Conservation (phyloP, 768 basidiomycete genomes). For the Kwoniella bestiolae region DNA sequence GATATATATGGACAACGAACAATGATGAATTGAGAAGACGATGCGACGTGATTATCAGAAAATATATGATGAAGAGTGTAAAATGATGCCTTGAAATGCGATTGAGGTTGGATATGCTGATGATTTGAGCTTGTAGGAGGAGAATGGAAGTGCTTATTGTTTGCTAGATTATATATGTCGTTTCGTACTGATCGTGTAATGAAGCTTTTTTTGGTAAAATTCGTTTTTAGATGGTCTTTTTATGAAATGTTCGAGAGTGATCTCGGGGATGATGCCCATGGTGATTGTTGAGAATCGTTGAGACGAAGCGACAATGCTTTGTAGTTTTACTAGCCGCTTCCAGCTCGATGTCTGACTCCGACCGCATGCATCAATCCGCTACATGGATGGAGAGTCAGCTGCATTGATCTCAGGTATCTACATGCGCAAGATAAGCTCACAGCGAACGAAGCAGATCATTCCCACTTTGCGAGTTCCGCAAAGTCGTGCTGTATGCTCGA, state of each 20-base stretch:
- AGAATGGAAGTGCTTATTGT: no score
- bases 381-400: neutral
- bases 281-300: no score
- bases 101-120: neutral
- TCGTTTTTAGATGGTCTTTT: neutral
- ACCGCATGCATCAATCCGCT: slow-evolving; percentile 28
- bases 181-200: no score
- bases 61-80: no score
- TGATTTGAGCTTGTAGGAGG: no score
- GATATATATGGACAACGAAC: neutral
- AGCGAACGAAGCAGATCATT: slow-evolving; percentile 53
- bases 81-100: neutral
- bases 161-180: no score
- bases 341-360: slow-evolving; percentile 22
- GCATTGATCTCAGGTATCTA: neutral
- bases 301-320: no score
- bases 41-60: neutral
- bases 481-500: slow-evolving; percentile 44
- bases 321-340: slow-evolving; percentile 8
- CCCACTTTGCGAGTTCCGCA: slow-evolving; percentile 53
- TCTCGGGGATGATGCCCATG: no score
- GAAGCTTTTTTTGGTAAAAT: no score
- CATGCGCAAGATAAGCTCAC: slow-evolving; percentile 24
- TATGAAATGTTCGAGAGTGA: no score
- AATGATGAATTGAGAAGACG: neutral